Conservation (phyloP, 1,284 basidiomycete species). For the Retiboletus fuscus region DNA sequence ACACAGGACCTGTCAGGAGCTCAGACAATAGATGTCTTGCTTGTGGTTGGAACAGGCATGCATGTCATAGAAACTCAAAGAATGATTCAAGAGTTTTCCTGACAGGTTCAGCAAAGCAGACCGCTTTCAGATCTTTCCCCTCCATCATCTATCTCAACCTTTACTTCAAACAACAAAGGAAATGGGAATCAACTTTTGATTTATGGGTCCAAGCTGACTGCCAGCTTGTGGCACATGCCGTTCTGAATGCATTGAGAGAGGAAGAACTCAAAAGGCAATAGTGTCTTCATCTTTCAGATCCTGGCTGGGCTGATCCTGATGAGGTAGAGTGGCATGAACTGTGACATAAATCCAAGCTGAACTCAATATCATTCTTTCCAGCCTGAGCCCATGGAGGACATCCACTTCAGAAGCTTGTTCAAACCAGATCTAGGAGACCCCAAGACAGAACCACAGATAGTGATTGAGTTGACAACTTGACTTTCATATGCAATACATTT, state of each 20-base stretch:
- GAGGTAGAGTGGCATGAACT: too few species aligned
- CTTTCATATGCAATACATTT: constrained; percentile 8
- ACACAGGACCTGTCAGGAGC: constrained; percentile 8
- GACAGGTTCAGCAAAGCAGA: neutral
- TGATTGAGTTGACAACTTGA: constrained; percentile 8
- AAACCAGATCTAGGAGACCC: too few species aligned
- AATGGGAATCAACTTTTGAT: constrained; percentile 22
- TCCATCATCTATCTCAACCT: constrained; percentile 25
- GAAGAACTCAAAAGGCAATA: neutral
- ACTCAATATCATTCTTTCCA: too few species aligned
- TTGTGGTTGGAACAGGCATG: constrained; percentile 30
- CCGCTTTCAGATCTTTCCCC: accelerated
- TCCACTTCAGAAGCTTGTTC: too few species aligned
- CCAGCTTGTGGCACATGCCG: constrained; percentile 8
- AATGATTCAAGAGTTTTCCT: constrained; percentile 20
- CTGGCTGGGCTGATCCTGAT: too few species aligned
- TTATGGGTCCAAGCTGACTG: constrained; percentile 30
- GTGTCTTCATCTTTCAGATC: neutral
- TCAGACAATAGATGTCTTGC: constrained; percentile 15
- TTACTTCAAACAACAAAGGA: constrained; percentile 17
- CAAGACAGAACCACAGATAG: too few species aligned
- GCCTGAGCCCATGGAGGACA: too few species aligned
- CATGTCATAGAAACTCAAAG: constrained; percentile 27
- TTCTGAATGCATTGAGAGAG: constrained; percentile 13
- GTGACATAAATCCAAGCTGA: too few species aligned